phyloP scores from a whole-genome alignment of 257 asterid genomes.

The Scutellaria barbata region DNA sequence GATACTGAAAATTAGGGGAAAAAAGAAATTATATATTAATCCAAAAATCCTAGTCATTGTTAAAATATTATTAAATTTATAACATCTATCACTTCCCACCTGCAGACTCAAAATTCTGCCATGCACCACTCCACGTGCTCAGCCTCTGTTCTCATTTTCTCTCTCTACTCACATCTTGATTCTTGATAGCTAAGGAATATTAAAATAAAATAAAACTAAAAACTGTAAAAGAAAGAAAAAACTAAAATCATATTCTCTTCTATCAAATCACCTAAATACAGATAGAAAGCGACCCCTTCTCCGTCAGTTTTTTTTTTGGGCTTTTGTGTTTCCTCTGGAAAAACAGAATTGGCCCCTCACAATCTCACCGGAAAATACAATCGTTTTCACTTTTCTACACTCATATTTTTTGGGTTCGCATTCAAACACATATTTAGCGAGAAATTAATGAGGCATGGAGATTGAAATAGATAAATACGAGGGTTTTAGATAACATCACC shows the following conservation, averaged over 20 bases:
- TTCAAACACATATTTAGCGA: neutral
- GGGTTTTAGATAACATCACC: slow-evolving; percentile 36
- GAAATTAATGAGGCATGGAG: slow-evolving; percentile 14
- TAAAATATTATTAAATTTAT: neutral
- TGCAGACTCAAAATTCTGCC: slow-evolving; percentile 39
- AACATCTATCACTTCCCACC: slow-evolving; percentile 18
- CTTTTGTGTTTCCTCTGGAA: slow-evolving; percentile 5
- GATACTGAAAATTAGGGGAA: no score
- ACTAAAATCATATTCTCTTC: slow-evolving; percentile 15
- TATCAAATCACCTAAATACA: slow-evolving; percentile 37
- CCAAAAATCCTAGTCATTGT: no score
- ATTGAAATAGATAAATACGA: slow-evolving; percentile 16
- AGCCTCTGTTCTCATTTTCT: slow-evolving; percentile 12
- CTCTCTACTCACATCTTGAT: slow-evolving; percentile 18
- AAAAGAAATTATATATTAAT: no score
- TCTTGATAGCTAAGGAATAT: slow-evolving; percentile 11
- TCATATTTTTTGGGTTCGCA: neutral
- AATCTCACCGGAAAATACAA: slow-evolving; percentile 13
- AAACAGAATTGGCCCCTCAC: slow-evolving; percentile 28
- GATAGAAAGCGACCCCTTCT: slow-evolving; percentile 37
- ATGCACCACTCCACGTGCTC: slow-evolving; percentile 48
- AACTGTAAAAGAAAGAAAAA: neutral
- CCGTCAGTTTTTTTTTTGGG: neutral
- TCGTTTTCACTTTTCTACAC: neutral
- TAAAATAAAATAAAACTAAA: slow-evolving; percentile 10